Evolutionary conservation across 176 grass and related monocot genomes (phyloP), one percentile per base, ranked within the genome.

Genomic region (Dactylis glomerata): DNA sequence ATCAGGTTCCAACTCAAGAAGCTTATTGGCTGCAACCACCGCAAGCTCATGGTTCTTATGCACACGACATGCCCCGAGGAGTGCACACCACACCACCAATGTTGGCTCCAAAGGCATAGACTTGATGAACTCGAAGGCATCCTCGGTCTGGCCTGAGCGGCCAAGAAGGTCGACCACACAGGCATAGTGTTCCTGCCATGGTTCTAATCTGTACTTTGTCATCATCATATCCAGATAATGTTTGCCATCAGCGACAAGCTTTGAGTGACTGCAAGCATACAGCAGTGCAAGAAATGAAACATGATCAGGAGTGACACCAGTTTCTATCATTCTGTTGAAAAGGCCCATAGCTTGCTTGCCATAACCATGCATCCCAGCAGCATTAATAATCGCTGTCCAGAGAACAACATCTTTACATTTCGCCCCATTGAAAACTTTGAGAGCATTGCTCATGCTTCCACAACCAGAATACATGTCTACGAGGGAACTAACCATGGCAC

Each of bases 391-490:
- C 0, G 85, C 77, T 70, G 96, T 98, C 89, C 93, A 95, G 17
- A 98, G 73, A 86, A 95, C 81, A 5, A 98, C 50, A 73, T 95
- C 93, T 89, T 68, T 91, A 78, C 15, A 69, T 87, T 86, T 79
- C 0, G 30, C 65, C 33, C 26, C 15, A 42, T 86, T 24, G 20
- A 95, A 98, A 42, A 95, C 54, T 89, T 63, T 89, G 23, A 51
- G 38, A 28, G 92, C 87, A 73, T 87, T 80, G 13, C 73, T 27
- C 54, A 98, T 76, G 82, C 83, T 92, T 82, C 93, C 93, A 0
- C 96, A 98, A 57, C 82, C 89, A 50, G 96, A 90, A 74, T 95
- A 98, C 96, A 98, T 98, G 68, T 93, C 85, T 57, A 95, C 80
- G 3, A 98, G 91, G 24, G 91, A 92, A 81, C 87, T 95, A 80